Evolutionary conservation across 768 basidiomycete species (phyloP).

Genomic region (Sarcodon sp.): DNA sequence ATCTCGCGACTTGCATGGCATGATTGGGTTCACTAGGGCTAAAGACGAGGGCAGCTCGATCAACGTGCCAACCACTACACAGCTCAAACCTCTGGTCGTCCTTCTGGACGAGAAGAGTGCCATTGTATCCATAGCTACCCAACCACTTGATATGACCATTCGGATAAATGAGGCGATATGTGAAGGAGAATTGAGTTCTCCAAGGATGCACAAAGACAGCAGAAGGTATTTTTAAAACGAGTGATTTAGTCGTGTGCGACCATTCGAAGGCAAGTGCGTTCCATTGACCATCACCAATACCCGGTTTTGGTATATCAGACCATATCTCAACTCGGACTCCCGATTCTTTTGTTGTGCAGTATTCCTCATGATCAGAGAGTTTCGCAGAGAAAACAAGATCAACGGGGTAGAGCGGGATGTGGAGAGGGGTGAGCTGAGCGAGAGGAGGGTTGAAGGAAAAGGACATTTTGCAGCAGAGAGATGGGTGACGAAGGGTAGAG

Average conservation of each 20-base stretch:
- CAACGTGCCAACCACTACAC: neutral
- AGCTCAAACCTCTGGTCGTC: neutral
- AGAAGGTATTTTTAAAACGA: conserved; percentile 6
- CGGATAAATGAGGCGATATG: conserved; percentile 14
- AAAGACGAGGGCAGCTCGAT: neutral
- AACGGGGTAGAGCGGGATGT: neutral
- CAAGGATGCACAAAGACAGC: conserved; percentile 1
- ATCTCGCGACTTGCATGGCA: neutral
- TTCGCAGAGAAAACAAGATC: neutral
- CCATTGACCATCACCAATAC: neutral
- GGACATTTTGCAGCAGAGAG: neutral
- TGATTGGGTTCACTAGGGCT: neutral
- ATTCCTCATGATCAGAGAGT: neutral
- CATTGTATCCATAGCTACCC: conserved; percentile 12
- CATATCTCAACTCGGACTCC: conserved; percentile 15
- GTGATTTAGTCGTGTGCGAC: conserved; percentile 1
- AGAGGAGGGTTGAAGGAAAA: neutral
- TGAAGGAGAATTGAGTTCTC: conserved; percentile 12
- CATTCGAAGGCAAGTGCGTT: neutral
- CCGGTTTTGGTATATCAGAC: conserved; percentile 13
- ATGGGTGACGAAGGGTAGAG: neutral
- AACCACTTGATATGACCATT: conserved; percentile 14
- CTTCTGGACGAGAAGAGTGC: conserved; percentile 10
- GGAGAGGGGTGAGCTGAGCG: neutral
- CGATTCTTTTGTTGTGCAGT: neutral